A percentile compares a stretch with the other conserved stretches of the same genome.
Conservation (phyloP, 768 basidiomycete species). For the Asterophora parasitica region DNA sequence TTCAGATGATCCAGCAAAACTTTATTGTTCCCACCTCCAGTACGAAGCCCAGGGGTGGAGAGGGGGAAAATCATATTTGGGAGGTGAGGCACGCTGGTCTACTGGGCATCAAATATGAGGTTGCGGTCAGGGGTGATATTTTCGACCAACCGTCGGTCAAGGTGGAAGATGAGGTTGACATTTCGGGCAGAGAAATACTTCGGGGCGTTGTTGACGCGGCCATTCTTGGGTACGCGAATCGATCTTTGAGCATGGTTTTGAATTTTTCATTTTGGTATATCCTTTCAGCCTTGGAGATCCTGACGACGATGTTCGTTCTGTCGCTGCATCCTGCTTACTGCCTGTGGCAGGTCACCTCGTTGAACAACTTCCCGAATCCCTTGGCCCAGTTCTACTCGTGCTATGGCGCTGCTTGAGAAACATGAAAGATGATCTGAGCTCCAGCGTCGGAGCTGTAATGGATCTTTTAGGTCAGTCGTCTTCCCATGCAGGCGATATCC, state of each 20-base stretch:
- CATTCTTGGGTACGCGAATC: slow-evolving; percentile 69
- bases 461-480: slow-evolving; percentile 74
- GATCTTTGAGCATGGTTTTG: background rate
- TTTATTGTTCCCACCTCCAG: slow-evolving; percentile 44
- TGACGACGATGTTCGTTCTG: slow-evolving; percentile 95
- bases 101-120: slow-evolving; percentile 95
- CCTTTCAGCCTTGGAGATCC: slow-evolving; percentile 69
- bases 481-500: slow-evolving; percentile 1
- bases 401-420: slow-evolving; percentile 88
- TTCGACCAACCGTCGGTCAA: slow-evolving; percentile 44
- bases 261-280: slow-evolving; percentile 1
- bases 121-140: slow-evolving; percentile 86
- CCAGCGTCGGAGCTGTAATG: slow-evolving; percentile 96
- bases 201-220: slow-evolving; percentile 86
- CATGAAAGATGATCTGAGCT: slow-evolving; percentile 95
- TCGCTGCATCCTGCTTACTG: slow-evolving; percentile 86
- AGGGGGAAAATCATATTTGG: slow-evolving; percentile 73
- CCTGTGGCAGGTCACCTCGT: slow-evolving; percentile 87
- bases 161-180: slow-evolving; percentile 31
- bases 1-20: slow-evolving; percentile 93
- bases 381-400: slow-evolving; percentile 73
- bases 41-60: slow-evolving; percentile 25
- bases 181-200: slow-evolving; percentile 54
- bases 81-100: slow-evolving; percentile 97
- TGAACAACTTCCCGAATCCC: slow-evolving; percentile 61